Evolutionary conservation across 495 filamentous ascomycete species (phyloP).

Genomic region (Penicillium angulare): DNA sequence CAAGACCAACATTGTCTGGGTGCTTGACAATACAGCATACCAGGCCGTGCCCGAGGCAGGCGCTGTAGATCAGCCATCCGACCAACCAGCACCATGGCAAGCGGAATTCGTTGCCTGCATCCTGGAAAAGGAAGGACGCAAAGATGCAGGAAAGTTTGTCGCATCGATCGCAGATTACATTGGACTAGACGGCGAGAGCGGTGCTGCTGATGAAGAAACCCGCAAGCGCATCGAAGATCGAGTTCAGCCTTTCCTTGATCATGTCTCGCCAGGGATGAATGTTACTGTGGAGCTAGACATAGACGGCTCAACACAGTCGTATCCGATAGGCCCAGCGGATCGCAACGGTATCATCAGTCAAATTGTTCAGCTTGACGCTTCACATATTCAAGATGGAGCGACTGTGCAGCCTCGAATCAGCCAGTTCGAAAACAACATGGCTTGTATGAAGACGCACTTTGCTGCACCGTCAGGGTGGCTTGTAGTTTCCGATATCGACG

Average conservation of each 20-base stretch:
- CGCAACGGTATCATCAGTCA: slow-evolving; percentile 69
- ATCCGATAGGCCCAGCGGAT: slow-evolving; percentile 67
- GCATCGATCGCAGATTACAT: slow-evolving; percentile 69
- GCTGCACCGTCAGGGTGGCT: slow-evolving; percentile 81
- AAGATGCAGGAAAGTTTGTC: slow-evolving; percentile 63
- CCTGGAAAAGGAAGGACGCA: slow-evolving; percentile 68
- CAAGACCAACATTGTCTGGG: slow-evolving; percentile 70
- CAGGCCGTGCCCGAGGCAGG: slow-evolving; percentile 32
- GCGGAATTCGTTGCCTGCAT: slow-evolving; percentile 79
- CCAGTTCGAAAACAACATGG: slow-evolving; percentile 41
- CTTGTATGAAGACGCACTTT: slow-evolving; percentile 63
- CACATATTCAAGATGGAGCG: slow-evolving; percentile 28
- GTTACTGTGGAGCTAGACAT: slow-evolving; percentile 59
- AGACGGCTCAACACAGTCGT: slow-evolving; percentile 29
- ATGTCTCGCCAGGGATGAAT: slow-evolving; percentile 64
- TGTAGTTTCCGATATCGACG: slow-evolving; percentile 89
- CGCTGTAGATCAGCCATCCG: slow-evolving; percentile 8
- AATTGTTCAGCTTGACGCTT: slow-evolving; percentile 39
- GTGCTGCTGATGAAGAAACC: slow-evolving; percentile 52
- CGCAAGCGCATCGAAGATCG: slow-evolving; percentile 66
- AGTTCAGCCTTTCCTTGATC: slow-evolving; percentile 73
- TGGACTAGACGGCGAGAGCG: slow-evolving; percentile 60
- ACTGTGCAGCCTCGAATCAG: slow-evolving; percentile 34
- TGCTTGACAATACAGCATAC: slow-evolving; percentile 88
- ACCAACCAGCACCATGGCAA: slow-evolving; percentile 56